phyloP scores from a whole-genome alignment of 129 eudicot species.

The Heracleum sosnowskyi region DNA sequence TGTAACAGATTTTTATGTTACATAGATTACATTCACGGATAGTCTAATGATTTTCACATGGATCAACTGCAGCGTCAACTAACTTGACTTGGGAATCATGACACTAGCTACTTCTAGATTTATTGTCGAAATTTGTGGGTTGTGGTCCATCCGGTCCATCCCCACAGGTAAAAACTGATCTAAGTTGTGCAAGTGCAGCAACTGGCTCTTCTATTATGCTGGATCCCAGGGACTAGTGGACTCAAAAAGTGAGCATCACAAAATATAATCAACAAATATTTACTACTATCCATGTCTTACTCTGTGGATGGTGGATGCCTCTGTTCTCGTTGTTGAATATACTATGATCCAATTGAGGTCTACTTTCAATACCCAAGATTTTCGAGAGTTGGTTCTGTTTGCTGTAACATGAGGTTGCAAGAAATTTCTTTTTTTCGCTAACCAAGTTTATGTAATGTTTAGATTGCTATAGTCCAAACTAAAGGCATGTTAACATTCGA shows the following conservation, averaged over 20 bases:
- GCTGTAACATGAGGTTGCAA: background rate
- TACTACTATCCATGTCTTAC: no score
- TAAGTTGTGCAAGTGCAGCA: background rate
- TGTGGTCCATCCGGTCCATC: background rate
- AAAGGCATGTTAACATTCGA: no score
- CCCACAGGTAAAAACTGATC: background rate
- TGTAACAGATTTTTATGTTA: background rate
- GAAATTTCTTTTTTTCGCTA: background rate
- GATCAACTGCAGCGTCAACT: background rate
- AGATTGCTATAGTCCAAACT: no score
- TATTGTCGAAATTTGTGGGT: background rate
- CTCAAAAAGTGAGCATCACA: background rate
- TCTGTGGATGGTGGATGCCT: no score
- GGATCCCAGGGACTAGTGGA: background rate
- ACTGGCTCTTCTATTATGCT: background rate
- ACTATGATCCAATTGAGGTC: no score
- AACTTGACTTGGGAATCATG: background rate
- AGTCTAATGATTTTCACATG: background rate
- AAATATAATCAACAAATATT: no score
- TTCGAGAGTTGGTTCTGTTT: background rate
- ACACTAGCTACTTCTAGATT: background rate
- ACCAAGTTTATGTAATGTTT: no score
- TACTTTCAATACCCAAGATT: no score
- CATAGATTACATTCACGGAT: background rate
- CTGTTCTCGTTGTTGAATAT: no score